A percentile compares a stretch with the other conserved stretches of the same genome.
Evolutionary conservation across 495 filamentous ascomycete genomes (phyloP).

Genomic region (Trichoderma erinaceum): DNA sequence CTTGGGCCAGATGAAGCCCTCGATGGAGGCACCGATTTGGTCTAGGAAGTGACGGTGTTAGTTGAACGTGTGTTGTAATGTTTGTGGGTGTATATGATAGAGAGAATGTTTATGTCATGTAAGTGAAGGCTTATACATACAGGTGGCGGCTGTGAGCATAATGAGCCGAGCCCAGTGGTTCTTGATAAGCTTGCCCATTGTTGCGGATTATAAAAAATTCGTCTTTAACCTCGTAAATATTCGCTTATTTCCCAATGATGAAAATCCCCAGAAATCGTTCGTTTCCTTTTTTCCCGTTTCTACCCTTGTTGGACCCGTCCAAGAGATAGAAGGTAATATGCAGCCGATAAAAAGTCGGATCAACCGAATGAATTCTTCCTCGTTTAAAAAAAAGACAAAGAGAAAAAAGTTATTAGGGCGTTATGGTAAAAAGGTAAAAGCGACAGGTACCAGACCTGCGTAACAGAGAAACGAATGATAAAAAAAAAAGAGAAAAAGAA

Average conservation of each 20-base stretch:
- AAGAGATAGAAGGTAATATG: background rate
- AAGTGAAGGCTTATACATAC: conserved; percentile 46
- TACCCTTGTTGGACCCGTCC: conserved; percentile 17
- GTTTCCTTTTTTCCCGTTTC: background rate
- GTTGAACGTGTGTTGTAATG: too few species aligned
- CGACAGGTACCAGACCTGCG: conserved; percentile 45
- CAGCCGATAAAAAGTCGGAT: conserved; percentile 13
- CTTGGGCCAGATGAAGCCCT: conserved; percentile 98
- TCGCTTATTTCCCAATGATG: conserved; percentile 23
- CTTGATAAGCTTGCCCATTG: conserved; percentile 97
- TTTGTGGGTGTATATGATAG: too few species aligned
- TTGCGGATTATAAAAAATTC: conserved; percentile 12
- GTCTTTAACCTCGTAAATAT: conserved; percentile 15
- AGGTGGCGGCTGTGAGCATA: conserved; percentile 74
- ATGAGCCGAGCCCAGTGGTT: conserved; percentile 97
- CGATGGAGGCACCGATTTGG: conserved; percentile 76
- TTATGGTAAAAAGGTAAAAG: conserved; percentile 26
- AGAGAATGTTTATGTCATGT: background rate
- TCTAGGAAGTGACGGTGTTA: conserved; percentile 39
- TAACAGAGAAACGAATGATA: conserved; percentile 23
- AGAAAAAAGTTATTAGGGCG: conserved; percentile 17
- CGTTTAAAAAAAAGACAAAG: conserved; percentile 17
- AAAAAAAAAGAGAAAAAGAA: conserved; percentile 27
- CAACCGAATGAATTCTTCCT: conserved; percentile 15
- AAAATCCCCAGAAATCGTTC: conserved; percentile 14